Base-by-base conservation (phyloP, 1,284 basidiomycete genomes). In the Mycosarcoma maydis region DNA sequence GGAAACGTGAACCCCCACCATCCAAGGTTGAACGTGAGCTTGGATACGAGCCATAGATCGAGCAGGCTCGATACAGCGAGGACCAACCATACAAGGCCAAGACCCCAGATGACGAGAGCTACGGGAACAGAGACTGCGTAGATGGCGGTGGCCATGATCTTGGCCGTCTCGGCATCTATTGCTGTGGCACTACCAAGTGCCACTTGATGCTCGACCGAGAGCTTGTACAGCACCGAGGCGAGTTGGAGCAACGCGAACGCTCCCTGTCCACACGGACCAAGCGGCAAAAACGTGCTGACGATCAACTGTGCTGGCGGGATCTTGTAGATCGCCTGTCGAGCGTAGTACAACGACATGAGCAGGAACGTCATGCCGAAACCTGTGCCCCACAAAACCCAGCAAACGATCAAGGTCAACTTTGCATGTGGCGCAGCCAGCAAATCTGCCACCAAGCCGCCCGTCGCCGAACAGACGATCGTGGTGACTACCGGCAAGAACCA, bases 401-500 rank as follows among this genome's bases (percentile, higher is more conserved):
- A 86, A 33, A 86, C 82, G 14, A 85, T 78, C 22, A 87, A 64
- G 6, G 89, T 90, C 24, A 88, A 75, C 30, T 54, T 43, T 4
- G 89, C 88, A 59, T 86, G 84, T 1, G 78, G 57, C 0, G 83
- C 80, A 24, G 86, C 85, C 67, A 85, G 85, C 2, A 86, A 83
- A 4, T 83, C 71, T 1, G 88, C 86, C 6, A 91, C 82, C 38
- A 89, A 78, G 0, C 85, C 87, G 2, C 90, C 90, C 0, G 88
- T 84, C 1, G 89, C 87, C 0, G 89, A 85, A 0, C 86, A 86
- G 75, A 92, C 90, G 33, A 90, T 86, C 0, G 88, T 84, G 0
- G 89, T 86, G 3, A 91, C 89, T 8, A 90, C 86, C 0, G 90
- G 91, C 37, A 91, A 85, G 3, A 92, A 50, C 75, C 73, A 75